Evolutionary conservation across 1,139 yeast genomes (phyloP).

Genomic region (Saccharomyces hybrid): DNA sequence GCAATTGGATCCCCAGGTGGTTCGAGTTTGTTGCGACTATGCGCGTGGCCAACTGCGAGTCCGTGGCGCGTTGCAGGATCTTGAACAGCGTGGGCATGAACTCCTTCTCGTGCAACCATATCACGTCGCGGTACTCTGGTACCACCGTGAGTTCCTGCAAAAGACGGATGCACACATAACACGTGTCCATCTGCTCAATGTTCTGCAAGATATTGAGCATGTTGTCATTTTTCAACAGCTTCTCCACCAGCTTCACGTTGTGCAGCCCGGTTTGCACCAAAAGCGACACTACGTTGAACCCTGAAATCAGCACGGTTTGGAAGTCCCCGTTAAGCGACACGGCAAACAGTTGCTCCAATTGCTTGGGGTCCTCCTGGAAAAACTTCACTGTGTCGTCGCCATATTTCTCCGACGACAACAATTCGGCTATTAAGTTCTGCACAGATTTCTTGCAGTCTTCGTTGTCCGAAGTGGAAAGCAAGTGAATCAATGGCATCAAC

Average conservation of each 20-base stretch:
- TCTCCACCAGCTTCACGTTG: slow-evolving; percentile 16
- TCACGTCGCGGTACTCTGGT: slow-evolving; percentile 50
- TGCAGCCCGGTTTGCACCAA: slow-evolving; percentile 28
- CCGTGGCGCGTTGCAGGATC: slow-evolving; percentile 31
- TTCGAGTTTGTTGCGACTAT: slow-evolving; percentile 40
- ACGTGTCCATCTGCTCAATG: slow-evolving; percentile 26
- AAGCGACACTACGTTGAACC: slow-evolving; percentile 30
- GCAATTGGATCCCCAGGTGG: slow-evolving; percentile 62
- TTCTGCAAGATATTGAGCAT: slow-evolving; percentile 20
- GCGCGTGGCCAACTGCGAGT: slow-evolving; percentile 14
- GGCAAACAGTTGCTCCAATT: slow-evolving; percentile 31
- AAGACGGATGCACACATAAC: slow-evolving; percentile 28
- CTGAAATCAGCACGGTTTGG: slow-evolving; percentile 25
- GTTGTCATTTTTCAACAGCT: slow-evolving; percentile 16
- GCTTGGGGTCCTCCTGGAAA: slow-evolving; percentile 31
- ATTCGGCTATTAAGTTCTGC: slow-evolving; percentile 61
- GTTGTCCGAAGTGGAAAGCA: slow-evolving; percentile 22
- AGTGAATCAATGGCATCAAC: slow-evolving; percentile 25
- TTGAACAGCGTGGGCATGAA: slow-evolving; percentile 51
- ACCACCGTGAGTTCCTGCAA: slow-evolving; percentile 38
- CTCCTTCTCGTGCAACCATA: slow-evolving; percentile 47
- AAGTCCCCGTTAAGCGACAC: slow-evolving; percentile 25
- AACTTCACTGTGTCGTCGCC: slow-evolving; percentile 43
- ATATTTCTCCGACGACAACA: slow-evolving; percentile 35
- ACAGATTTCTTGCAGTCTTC: slow-evolving; percentile 68